Conservation (phyloP, 2,329 filamentous ascomycete species). For the Teratosphaeria zuluensis region DNA sequence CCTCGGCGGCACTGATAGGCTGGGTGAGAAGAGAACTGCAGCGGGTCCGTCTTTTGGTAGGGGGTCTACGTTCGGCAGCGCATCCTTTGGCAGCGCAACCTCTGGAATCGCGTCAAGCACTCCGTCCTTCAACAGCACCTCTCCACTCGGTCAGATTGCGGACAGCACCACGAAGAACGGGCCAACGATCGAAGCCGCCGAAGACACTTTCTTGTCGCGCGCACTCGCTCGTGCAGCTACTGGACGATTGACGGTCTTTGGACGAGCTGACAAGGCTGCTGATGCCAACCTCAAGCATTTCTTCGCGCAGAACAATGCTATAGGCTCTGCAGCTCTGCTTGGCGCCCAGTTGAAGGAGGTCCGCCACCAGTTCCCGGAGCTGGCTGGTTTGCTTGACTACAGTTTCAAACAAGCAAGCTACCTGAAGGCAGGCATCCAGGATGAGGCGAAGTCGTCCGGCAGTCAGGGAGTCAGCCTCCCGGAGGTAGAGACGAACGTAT, state of each 20-base stretch:
- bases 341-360: background rate
- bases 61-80: background rate
- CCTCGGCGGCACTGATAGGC: background rate
- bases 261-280: no score
- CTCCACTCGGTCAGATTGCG: background rate
- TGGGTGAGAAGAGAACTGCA: background rate
- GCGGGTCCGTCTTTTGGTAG: background rate
- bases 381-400: background rate
- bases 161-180: no score
- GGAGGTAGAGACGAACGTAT: background rate
- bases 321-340: background rate
- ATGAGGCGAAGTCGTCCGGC: background rate
- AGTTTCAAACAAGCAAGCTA: background rate
- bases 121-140: background rate
- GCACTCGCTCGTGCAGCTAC: no score
- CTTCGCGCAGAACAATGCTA: no score
- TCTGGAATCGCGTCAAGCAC: background rate
- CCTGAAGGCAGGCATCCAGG: background rate
- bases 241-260: no score
- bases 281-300: no score
- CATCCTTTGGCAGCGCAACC: background rate
- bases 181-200: no score
- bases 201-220: no score
- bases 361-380: background rate
- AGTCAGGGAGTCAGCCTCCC: background rate